These are phyloP conservation scores for Salix brachista DNA, from an alignment of 345 rosid genomes.

Conservation along the genomic window DNA sequence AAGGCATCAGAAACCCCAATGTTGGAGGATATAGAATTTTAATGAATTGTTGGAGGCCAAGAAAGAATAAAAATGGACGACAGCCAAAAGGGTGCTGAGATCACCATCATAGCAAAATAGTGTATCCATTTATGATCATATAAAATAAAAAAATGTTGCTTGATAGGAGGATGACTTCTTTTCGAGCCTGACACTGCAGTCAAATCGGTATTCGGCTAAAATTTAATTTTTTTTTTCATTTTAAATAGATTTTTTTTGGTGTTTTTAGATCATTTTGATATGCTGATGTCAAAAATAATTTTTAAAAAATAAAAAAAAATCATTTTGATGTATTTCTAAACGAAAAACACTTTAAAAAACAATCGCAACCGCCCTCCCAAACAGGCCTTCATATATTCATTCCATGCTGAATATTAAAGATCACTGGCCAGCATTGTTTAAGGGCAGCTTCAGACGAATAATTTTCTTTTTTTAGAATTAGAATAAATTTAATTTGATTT, in stretches of 20 bases:
- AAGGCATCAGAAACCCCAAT: conserved; percentile 26
- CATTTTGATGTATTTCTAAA: no score
- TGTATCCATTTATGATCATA: not conserved
- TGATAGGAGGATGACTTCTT: not conserved
- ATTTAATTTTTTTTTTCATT: no score
- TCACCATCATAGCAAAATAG: conserved; percentile 4
- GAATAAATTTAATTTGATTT: no score
- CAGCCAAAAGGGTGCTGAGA: conserved; percentile 15
- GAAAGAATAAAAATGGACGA: conserved; percentile 22
- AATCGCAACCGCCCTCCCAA: no score
- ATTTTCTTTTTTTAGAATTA: not conserved
- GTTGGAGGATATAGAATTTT: conserved; percentile 20
- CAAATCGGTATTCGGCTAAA: no score
- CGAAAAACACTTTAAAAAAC: no score
- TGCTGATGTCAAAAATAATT: no score
- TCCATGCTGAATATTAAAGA: not conserved
- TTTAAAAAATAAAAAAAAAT: no score
- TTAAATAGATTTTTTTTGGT: no score
- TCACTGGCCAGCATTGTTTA: not conserved
- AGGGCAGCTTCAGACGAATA: not conserved
- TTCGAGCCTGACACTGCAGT: no score
- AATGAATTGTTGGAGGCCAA: not conserved
- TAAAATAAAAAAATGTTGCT: not conserved
- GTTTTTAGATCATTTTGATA: no score
- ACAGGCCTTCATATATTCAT: not conserved